Conservation (phyloP, 2,329 filamentous ascomycete species). For the Botrytis fragariae region DNA sequence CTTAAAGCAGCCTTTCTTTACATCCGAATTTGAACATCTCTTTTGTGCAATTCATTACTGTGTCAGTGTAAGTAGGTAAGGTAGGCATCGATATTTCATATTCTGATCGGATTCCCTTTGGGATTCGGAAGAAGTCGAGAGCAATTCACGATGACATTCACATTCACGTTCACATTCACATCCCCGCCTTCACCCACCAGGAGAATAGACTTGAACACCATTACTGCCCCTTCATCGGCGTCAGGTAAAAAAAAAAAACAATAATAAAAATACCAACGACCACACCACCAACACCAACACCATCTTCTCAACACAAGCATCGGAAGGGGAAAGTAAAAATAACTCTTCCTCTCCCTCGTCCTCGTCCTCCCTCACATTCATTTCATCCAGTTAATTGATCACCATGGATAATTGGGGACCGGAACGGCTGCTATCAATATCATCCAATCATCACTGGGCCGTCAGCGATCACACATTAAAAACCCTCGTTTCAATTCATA, state of each 20-base stretch:
- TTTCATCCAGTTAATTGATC: constrained; percentile 1
- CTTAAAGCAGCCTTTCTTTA: background rate
- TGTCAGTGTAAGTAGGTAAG: background rate
- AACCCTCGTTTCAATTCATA: constrained; percentile 3
- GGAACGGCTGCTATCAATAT: constrained; percentile 12
- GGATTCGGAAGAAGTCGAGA: background rate
- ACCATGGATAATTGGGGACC: background rate
- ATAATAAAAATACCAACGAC: background rate
- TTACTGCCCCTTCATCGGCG: background rate
- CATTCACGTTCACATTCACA: background rate
- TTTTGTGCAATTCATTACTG: background rate
- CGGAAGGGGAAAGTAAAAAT: constrained; percentile 11
- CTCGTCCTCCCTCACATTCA: background rate
- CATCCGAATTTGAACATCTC: background rate
- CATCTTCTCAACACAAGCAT: background rate
- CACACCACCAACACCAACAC: background rate
- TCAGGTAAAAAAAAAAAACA: too few relatives aligned
- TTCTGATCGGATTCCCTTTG: background rate
- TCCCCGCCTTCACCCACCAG: too few relatives aligned
- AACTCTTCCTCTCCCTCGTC: background rate
- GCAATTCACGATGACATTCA: background rate
- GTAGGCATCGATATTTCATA: background rate
- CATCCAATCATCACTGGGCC: constrained; percentile 6
- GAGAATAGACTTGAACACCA: background rate
- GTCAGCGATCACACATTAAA: constrained; percentile 5